Evolutionary conservation across 495 filamentous ascomycete genomes (phyloP).

Genomic region (Chaetomium cochliodes): DNA sequence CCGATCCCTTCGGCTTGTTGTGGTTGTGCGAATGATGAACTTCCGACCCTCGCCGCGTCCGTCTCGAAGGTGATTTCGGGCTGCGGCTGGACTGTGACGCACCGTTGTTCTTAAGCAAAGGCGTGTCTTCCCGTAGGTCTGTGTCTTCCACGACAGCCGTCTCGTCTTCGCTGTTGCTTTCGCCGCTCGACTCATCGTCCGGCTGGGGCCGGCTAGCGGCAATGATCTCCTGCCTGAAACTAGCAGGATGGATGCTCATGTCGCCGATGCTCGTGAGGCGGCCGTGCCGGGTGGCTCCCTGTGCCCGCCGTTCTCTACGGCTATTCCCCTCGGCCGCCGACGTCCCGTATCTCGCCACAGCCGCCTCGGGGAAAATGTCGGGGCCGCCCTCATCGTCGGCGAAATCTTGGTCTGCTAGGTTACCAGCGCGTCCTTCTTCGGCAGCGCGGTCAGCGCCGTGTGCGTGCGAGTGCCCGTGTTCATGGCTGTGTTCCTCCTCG

Average conservation of each 20-base stretch:
- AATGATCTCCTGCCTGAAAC: slow-evolving; percentile 88
- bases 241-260: slow-evolving; percentile 83
- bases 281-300: slow-evolving; percentile 51
- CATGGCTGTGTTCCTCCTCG: slow-evolving; percentile 65
- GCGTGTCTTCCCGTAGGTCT: slow-evolving; percentile 46
- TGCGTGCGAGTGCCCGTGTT: slow-evolving; percentile 42
- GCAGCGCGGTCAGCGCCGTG: slow-evolving; percentile 38
- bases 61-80: slow-evolving; percentile 30
- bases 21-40: slow-evolving; percentile 73
- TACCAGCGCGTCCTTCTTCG: slow-evolving; percentile 32
- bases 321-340: slow-evolving; percentile 30
- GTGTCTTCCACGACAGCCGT: slow-evolving; percentile 23
- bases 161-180: slow-evolving; percentile 54
- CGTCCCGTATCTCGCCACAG: slow-evolving; percentile 33
- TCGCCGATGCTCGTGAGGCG: slow-evolving; percentile 62
- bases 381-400: slow-evolving; percentile 39
- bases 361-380: slow-evolving; percentile 48
- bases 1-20: slow-evolving; percentile 65
- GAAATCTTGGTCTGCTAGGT: slow-evolving; percentile 18
- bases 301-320: slow-evolving; percentile 52
- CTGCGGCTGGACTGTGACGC: slow-evolving; percentile 22
- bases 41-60: slow-evolving; percentile 41
- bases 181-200: slow-evolving; percentile 50
- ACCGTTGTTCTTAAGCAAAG: slow-evolving; percentile 39
- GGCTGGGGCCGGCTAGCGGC: slow-evolving; percentile 57